Base-by-base conservation (phyloP, 805 yeast species). In the Pichia membranifaciens region DNA sequence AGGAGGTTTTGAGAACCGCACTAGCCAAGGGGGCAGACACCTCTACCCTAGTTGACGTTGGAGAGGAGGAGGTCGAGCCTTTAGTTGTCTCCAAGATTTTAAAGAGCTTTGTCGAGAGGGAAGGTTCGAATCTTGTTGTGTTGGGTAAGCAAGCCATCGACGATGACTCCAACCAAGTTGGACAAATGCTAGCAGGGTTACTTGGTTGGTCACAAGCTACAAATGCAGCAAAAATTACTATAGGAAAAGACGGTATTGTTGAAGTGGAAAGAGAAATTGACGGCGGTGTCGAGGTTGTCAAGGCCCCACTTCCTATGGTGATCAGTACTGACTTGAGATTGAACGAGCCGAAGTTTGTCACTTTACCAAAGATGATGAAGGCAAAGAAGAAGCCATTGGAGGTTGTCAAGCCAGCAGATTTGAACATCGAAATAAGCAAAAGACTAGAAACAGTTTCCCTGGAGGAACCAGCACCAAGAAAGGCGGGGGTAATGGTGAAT, bases 141-240 rank as follows among this genome's bases (percentile, higher is more conserved):
- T 74, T 93, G 65, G 99, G 99, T 41, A 93, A 93, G 64, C 99
- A 93, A 69, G 88, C 98, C 35, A 90, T 93, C 58, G 99, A 93
- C 67, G 95, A 89, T 57, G 99, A 93, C 61, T 74, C 87, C 38
- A 88, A 87, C 66, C 96, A 90, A 67, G 90, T 96, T 13, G 99
- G 98, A 23, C 98, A 90, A 67, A 88, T 93, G 81, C 76, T 93
- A 46, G 98, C 96, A 2, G 96, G 96, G 9, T 70, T 91, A 51
- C 75, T 91, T 66, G 79, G 82, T 60, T 91, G 98, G 98, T 95
- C 97, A 17, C 97, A 90, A 61, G 96, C 96, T 31, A 91, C 97
- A 31, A 87, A 88, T 61, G 97, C 96, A 6, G 84, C 93, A 41
- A 84, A 87, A 64, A 91, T 91, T 33, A 84, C 75, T 38, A 64